phyloP scores from a whole-genome alignment of 129 eudicot species.

The Glebionis coronaria region DNA sequence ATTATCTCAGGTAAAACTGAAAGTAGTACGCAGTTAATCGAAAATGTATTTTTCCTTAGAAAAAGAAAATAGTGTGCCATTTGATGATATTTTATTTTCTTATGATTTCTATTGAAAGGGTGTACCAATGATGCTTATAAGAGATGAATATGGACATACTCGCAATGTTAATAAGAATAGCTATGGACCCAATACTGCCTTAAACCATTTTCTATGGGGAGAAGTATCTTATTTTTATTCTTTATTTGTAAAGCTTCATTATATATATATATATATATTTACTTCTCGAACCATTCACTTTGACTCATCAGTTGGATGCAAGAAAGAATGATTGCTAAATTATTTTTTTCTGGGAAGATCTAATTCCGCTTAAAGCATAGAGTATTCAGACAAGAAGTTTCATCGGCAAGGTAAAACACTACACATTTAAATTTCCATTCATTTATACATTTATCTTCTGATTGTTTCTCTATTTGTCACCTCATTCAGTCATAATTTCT shows the following conservation, averaged over 20 bases:
- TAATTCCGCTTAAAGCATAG: slow-evolving; percentile 57
- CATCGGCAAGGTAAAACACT: slow-evolving; percentile 71
- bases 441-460: no score
- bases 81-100: background rate
- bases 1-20: slow-evolving; percentile 62
- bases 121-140: slow-evolving; percentile 97
- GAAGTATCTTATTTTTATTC: slow-evolving; percentile 40
- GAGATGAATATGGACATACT: slow-evolving; percentile 96
- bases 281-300: no score
- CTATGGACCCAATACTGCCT: slow-evolving; percentile 79
- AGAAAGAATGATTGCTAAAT: slow-evolving; percentile 56
- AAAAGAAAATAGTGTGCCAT: background rate
- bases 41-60: background rate
- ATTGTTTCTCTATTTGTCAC: no score
- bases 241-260: no score
- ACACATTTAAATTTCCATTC: no score
- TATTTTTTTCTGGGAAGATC: slow-evolving; percentile 82
- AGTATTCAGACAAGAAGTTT: slow-evolving; percentile 62
- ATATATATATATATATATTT: no score
- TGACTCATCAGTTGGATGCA: no score
- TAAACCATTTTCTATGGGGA: slow-evolving; percentile 90
- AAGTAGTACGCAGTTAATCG: no score
- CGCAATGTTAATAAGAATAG: slow-evolving; percentile 91
- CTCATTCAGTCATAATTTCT: no score
- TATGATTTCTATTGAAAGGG: slow-evolving; percentile 38